Base-by-base conservation (phyloP, 2,329 filamentous ascomycete species). In the Fusarium lyarnte region DNA sequence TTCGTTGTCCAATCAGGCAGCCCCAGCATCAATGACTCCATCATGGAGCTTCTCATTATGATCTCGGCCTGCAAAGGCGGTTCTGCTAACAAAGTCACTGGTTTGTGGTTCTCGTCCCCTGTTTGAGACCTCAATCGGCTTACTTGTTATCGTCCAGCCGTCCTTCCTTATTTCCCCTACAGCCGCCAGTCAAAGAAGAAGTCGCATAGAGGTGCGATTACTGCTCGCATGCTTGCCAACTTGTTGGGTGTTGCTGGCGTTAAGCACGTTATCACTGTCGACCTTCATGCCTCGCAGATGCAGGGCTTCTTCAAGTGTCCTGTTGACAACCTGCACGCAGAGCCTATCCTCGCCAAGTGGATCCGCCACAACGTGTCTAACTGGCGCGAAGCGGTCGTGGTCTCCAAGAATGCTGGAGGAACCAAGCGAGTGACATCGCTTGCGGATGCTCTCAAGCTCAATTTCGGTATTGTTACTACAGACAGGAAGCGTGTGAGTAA, bases 111-210 rank as follows among this genome's bases (percentile, higher is more conserved):
- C 63, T 69, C 69, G 61, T 42, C 51, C 43, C 52, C 53, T 42
- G 47, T 63, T 33, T 64, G 52, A 62, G 61, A 71, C 63, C 58
- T 66, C 35, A 59, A 70, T 73, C 58, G 62, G 66, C 69, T 60
- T 33, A 73, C 66, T 55, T 60, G 25, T 70, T 69, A 61, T 69
- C 58, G 59, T 55, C 27, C 79, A 95, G 94, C 94, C 74, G 93
- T 96, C 72, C 89, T 96, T 78, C 94, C 94, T 17, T 98, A 98
- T 84, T 99, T 98, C 79, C 96, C 96, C n/a, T 99, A 99, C 86
- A 98, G 94, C 76, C 94, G 96, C 70, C 96, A 99, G 83, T 98
- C 95, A 65, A 99, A 99, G 87, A 98, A 98, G 88, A 99, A 99
- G 85, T 94, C 94, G 63, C 95, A 98, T 80, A 90, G 96, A 74